phyloP scores from a whole-genome alignment of 2,329 filamentous ascomycete species.

The Fusarium hainanense region DNA sequence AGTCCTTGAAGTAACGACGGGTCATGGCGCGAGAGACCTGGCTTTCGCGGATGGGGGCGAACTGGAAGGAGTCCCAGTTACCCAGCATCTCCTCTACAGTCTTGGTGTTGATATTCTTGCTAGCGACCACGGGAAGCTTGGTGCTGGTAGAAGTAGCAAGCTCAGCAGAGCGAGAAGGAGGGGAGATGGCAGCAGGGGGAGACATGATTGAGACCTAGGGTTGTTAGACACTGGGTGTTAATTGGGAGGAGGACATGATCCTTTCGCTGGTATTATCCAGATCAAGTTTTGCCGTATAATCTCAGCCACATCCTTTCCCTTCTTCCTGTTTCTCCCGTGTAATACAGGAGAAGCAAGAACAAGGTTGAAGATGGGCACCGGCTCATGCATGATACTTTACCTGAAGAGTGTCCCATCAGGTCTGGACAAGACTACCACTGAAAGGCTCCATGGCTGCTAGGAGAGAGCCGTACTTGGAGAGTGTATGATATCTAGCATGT shows the following conservation, averaged over 20 bases:
- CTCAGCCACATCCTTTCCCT: constrained; percentile 65
- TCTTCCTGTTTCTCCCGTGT: background rate
- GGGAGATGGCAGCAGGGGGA: constrained; percentile 77
- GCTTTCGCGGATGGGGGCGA: constrained; percentile 88
- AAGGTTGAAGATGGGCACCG: constrained; percentile 61
- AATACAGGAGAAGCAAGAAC: background rate
- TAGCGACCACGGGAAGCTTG: constrained; percentile 36
- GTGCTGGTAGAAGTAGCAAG: constrained; percentile 50
- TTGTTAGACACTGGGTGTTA: constrained; percentile 48
- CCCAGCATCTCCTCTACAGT: constrained; percentile 64
- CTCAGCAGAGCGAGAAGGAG: constrained; percentile 61
- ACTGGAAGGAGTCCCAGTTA: constrained; percentile 85
- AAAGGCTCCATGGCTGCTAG: constrained; percentile 51
- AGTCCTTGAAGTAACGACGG: constrained; percentile 88
- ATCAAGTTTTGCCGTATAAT: constrained; percentile 98
- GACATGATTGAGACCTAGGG: constrained; percentile 59
- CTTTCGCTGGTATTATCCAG: constrained; percentile 99
- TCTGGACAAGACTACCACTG: constrained; percentile 53
- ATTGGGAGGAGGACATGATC: constrained; percentile 83
- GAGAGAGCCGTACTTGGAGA: constrained; percentile 44
- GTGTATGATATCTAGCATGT: constrained; percentile 39
- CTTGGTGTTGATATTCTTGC: constrained; percentile 48
- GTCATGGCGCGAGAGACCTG: constrained; percentile 96
- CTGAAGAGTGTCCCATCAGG: constrained; percentile 52
- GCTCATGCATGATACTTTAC: constrained; percentile 69